Evolutionary conservation across 306 rosid genomes (phyloP), one percentile per base, ranked within the genome.

Genomic region (Carpinus viminea): DNA sequence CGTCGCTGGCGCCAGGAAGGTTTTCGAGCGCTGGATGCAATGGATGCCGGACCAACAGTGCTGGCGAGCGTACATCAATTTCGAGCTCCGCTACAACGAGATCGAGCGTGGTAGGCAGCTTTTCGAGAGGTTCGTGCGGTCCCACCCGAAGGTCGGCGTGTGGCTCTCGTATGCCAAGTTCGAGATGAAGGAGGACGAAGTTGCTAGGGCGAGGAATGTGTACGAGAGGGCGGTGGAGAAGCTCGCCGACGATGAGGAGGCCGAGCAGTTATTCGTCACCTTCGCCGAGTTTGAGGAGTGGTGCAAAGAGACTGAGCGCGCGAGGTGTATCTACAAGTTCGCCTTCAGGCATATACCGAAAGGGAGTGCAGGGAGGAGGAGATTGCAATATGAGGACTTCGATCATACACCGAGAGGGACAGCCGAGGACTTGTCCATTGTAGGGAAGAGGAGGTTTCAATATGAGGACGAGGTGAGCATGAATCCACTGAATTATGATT

Each of bases 1-100:
- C 72, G 92, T 91, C 2, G 95, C 97, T 8, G 93, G 97, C 6
- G 98, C 98, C 0, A 80, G 98, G 60, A 91, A 92, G 73, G 82
- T 94, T 54, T 94, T 91, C 12, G 97, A 94, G 87, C 68, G 97
- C 71, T 94, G 98, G 98, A 92, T 94, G 98, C 79, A 83, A 28
- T 94, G 97, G 97, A 86, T 80, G 90, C 98, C 95, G 0, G 98
- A 92, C 80, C 93, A 88, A 75, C 97, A 92, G 53, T 93, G 97
- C 4, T 92, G 97, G 97, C 91, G 88, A 7, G 91, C 97, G 20
- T 92, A 83, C 74, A 87, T 94, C 17, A 94, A 94, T 71, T 94
- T 94, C 57, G 97, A 95, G 80, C 81, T 95, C 0, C 84, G 98
- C 12, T 88, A 95, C 75, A 91, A 87, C 26, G 98, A 95, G 69